Conservation (phyloP, 352 stramenopile genomes). For the Pythium brachiatum region DNA sequence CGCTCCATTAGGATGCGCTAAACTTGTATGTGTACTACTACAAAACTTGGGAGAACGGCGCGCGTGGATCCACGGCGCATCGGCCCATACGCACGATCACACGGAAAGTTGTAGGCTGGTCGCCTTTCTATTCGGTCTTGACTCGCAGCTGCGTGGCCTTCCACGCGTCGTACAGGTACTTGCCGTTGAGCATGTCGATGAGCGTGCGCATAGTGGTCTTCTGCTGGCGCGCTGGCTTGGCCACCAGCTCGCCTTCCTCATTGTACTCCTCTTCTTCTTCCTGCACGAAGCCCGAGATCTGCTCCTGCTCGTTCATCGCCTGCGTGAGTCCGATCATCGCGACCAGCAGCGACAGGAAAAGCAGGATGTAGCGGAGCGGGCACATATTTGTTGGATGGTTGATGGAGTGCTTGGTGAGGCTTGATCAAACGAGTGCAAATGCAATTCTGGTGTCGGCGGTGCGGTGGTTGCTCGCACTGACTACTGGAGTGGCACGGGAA, state of each 20-base stretch:
- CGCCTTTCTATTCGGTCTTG: constrained; percentile 41
- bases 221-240: constrained; percentile 24
- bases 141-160: constrained; percentile 58
- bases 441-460: constrained; percentile 2
- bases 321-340: constrained; percentile 83
- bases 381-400: constrained; percentile 43
- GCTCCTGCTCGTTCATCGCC: constrained; percentile 67
- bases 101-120: background rate
- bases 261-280: constrained; percentile 56
- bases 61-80: background rate
- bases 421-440: constrained; percentile 2
- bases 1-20: background rate
- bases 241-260: constrained; percentile 35
- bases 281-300: constrained; percentile 42
- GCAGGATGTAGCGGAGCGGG: constrained; percentile 82
- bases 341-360: constrained; percentile 80
- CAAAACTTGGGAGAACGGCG: background rate
- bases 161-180: constrained; percentile 86
- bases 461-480: background rate
- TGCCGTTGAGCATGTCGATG: constrained; percentile 86
- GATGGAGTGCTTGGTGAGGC: background rate
- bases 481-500: background rate
- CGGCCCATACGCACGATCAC: background rate
- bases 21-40: constrained; percentile 5
- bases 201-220: constrained; percentile 71